Conservation (phyloP, 192 early-diverging fungal species). For the Linderina pennispora region DNA sequence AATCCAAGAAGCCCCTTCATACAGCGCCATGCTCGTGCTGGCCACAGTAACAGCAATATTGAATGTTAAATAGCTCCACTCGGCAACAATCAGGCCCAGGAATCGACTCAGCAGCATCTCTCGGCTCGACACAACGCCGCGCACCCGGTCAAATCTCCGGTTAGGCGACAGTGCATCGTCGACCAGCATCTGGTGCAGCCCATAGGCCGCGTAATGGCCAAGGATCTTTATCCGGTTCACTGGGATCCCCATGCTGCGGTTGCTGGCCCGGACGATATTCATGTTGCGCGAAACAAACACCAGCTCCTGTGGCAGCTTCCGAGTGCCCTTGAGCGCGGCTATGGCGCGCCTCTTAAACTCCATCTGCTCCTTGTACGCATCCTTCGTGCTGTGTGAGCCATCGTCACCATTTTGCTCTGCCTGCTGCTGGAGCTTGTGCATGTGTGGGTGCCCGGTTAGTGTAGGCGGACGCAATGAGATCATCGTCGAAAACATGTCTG, state of each 20-base stretch:
- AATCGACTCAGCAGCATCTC: slow-evolving; percentile 8
- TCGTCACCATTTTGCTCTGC: no score
- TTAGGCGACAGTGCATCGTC: slow-evolving; percentile 16
- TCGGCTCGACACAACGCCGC: slow-evolving; percentile 12
- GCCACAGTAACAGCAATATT: slow-evolving; percentile 41
- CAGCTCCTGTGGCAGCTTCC: slow-evolving; percentile 75
- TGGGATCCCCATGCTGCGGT: slow-evolving; percentile 75
- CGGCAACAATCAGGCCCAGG: slow-evolving; percentile 5
- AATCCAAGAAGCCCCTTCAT: slow-evolving; percentile 21
- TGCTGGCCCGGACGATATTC: slow-evolving; percentile 80
- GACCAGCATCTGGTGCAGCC: slow-evolving; percentile 43
- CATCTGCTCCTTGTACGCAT: slow-evolving; percentile 66
- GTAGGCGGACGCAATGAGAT: slow-evolving; percentile 37
- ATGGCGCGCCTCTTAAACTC: slow-evolving; percentile 66
- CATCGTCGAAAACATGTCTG: slow-evolving; percentile 35
- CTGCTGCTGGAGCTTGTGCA: neutral
- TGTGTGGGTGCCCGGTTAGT: neutral
- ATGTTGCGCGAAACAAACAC: slow-evolving; percentile 88
- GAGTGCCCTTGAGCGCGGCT: slow-evolving; percentile 64
- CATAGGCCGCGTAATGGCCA: slow-evolving; percentile 68
- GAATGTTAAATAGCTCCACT: slow-evolving; percentile 40
- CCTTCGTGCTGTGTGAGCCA: slow-evolving; percentile 15
- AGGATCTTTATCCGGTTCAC: slow-evolving; percentile 86
- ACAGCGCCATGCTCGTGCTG: slow-evolving; percentile 33
- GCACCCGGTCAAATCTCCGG: slow-evolving; percentile 6